Conservation (phyloP, 805 yeast genomes). For the Starmerella vaccinii region DNA sequence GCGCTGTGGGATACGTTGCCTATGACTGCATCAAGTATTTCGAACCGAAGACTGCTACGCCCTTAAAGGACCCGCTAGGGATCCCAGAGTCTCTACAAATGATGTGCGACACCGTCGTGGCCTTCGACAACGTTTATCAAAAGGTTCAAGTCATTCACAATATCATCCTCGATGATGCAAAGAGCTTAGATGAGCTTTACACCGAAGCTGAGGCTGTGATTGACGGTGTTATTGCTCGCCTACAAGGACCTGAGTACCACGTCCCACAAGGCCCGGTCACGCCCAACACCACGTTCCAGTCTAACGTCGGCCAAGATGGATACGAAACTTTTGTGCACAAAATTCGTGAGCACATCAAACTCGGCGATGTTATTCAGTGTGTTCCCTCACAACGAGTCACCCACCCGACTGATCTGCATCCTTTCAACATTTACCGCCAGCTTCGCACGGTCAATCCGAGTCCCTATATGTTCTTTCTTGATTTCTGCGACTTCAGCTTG, state of each 20-base stretch:
- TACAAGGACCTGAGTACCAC: constrained; percentile 32
- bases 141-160: constrained; percentile 85
- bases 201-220: constrained; percentile 46
- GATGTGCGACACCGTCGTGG: constrained; percentile 83
- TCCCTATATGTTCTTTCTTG: constrained; percentile 91
- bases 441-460: constrained; percentile 94
- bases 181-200: constrained; percentile 41
- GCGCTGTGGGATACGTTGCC: constrained; percentile 91
- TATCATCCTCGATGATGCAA: constrained; percentile 33
- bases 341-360: constrained; percentile 69
- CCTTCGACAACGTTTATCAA: constrained; percentile 89
- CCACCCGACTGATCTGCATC: constrained; percentile 89
- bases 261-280: constrained; percentile 71
- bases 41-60: constrained; percentile 78
- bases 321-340: constrained; percentile 71
- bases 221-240: constrained; percentile 39
- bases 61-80: constrained; percentile 63
- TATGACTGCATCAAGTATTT: constrained; percentile 95
- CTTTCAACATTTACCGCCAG: constrained; percentile 92
- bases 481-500: constrained; percentile 69
- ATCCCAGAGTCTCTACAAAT: constrained; percentile 88
- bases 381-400: constrained; percentile 97
- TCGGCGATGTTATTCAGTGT: constrained; percentile 94
- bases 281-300: constrained; percentile 57
- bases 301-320: constrained; percentile 90